Evolutionary conservation across 768 basidiomycete species (phyloP).

Genomic region (Ramaria rubella): DNA sequence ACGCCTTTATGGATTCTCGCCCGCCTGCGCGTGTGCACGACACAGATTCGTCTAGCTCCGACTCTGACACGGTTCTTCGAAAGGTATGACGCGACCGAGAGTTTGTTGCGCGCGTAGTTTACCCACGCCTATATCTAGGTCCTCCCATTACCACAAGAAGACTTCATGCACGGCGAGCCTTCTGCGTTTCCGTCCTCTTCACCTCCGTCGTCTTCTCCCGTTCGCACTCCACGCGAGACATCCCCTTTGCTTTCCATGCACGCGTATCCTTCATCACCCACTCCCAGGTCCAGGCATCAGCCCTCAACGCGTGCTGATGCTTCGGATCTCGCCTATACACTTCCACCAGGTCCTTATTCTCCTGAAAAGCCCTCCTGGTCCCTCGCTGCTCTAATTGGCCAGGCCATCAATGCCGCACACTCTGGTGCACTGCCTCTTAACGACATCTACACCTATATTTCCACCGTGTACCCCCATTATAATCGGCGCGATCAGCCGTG

Average conservation of each 20-base stretch:
- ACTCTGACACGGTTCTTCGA: slow-evolving; percentile 2
- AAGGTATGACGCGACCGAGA: neutral
- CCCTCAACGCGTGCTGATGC: neutral
- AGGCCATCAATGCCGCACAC: slow-evolving; percentile 82
- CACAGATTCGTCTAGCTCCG: slow-evolving; percentile 4
- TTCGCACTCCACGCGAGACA: slow-evolving; percentile 1
- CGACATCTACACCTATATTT: slow-evolving; percentile 96
- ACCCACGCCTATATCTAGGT: neutral
- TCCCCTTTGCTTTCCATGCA: neutral
- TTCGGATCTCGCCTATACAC: slow-evolving; percentile 44
- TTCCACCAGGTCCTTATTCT: slow-evolving; percentile 83
- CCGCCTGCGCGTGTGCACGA: neutral
- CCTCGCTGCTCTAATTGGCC: slow-evolving; percentile 94
- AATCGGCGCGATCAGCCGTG: slow-evolving; percentile 90
- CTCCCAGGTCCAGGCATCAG: neutral
- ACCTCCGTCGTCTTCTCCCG: slow-evolving; percentile 8
- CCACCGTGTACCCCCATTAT: slow-evolving; percentile 88
- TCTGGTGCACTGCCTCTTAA: slow-evolving; percentile 83
- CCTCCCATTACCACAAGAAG: neutral
- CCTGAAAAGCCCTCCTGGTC: slow-evolving; percentile 76
- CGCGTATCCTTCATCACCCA: neutral
- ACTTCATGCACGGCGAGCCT: neutral
- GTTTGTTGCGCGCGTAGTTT: neutral
- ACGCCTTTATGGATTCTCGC: slow-evolving; percentile 10
- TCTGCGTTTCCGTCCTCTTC: slow-evolving; percentile 6